Conservation (phyloP, 1,139 yeast species). For the Hanseniaspora sp. region DNA sequence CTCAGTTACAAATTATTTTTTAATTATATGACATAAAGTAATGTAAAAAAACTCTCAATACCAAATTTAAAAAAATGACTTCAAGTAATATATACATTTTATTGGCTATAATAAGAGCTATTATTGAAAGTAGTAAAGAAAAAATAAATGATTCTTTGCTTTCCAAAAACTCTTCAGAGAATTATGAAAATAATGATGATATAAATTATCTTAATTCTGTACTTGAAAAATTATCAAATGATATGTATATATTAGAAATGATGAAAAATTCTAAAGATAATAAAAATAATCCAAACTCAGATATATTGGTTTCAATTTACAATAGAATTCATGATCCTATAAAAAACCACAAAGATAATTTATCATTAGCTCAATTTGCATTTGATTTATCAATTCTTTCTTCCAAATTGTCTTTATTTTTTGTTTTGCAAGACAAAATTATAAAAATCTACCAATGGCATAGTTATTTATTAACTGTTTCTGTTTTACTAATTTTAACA, state of each 20-base stretch:
- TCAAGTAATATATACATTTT: neutral
- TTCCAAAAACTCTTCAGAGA: neutral
- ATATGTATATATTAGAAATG: constrained; percentile 1
- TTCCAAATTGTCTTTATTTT: constrained; percentile 42
- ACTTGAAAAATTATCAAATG: constrained; percentile 1
- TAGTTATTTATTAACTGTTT: constrained; percentile 46
- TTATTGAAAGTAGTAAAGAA: neutral
- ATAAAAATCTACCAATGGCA: constrained; percentile 53
- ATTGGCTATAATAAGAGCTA: neutral
- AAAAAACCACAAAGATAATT: constrained; percentile 20
- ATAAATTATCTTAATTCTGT: neutral
- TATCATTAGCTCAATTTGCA: constrained; percentile 18
- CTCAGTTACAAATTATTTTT: too few species aligned
- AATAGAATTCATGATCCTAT: constrained; percentile 8
- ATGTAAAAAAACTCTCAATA: neutral
- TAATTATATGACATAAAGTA: too few species aligned
- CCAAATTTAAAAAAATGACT: neutral
- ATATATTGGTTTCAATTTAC: neutral
- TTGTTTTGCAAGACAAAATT: constrained; percentile 46
- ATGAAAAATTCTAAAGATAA: neutral
- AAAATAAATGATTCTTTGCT: neutral
- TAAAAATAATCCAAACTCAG: neutral
- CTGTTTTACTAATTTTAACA: constrained; percentile 43
- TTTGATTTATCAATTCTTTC: constrained; percentile 33
- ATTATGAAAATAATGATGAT: neutral